phyloP scores from a whole-genome alignment of 805 yeast species.

The Torulaspora delbrueckii region DNA sequence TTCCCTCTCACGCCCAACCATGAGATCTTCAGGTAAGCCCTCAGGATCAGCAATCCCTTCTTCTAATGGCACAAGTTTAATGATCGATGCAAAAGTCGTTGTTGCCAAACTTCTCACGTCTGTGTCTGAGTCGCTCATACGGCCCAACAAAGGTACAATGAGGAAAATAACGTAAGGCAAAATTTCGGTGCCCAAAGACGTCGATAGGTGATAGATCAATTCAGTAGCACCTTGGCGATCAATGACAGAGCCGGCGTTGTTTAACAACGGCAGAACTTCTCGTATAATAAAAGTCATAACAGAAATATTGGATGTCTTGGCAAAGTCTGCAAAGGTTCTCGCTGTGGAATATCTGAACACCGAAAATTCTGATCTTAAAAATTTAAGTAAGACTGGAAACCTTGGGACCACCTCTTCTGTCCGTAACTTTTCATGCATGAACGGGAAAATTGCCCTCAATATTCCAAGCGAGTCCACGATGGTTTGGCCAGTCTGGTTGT shows the following conservation, averaged over 20 bases:
- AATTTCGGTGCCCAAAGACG: slow-evolving; percentile 80
- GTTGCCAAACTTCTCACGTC: slow-evolving; percentile 90
- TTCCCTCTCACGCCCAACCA: slow-evolving; percentile 88
- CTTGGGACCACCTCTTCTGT: slow-evolving; percentile 45
- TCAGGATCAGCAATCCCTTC: slow-evolving; percentile 96
- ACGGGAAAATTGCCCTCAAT: slow-evolving; percentile 65
- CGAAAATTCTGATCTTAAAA: slow-evolving; percentile 63
- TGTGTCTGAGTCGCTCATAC: slow-evolving; percentile 93
- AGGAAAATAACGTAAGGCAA: slow-evolving; percentile 92
- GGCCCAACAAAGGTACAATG: slow-evolving; percentile 92
- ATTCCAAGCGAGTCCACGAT: slow-evolving; percentile 85
- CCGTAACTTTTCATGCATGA: slow-evolving; percentile 47
- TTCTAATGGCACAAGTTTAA: slow-evolving; percentile 92
- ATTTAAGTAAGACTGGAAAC: slow-evolving; percentile 47
- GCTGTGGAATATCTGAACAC: slow-evolving; percentile 89
- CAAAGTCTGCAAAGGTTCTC: slow-evolving; percentile 76
- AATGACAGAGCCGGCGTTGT: slow-evolving; percentile 61
- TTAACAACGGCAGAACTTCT: slow-evolving; percentile 70
- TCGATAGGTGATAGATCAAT: slow-evolving; percentile 77
- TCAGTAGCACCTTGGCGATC: slow-evolving; percentile 94
- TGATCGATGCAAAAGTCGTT: slow-evolving; percentile 92
- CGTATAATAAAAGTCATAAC: slow-evolving; percentile 80
- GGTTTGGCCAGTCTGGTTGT: slow-evolving; percentile 52
- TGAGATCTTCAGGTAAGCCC: slow-evolving; percentile 77
- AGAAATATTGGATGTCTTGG: slow-evolving; percentile 59